phyloP scores from a whole-genome alignment of 2,329 filamentous ascomycete species.

The Fusarium tanahbumbuense region DNA sequence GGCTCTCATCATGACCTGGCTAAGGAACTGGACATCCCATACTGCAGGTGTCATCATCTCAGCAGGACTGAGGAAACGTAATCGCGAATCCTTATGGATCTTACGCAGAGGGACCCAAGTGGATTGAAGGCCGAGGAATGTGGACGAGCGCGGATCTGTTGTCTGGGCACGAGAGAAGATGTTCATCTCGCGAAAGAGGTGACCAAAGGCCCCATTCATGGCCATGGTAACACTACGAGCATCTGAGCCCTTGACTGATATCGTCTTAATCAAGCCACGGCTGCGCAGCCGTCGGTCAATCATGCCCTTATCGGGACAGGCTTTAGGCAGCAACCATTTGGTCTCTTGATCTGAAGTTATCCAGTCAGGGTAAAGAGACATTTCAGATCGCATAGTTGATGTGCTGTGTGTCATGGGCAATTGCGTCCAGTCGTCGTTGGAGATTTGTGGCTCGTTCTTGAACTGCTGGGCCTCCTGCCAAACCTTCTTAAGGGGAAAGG shows the following conservation, averaged over 20 bases:
- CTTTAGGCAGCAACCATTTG: constrained; percentile 75
- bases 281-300: constrained; percentile 80
- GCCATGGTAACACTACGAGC: constrained; percentile 75
- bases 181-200: constrained; percentile 62
- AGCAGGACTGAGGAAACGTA: constrained; percentile 75
- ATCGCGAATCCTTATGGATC: constrained; percentile 76
- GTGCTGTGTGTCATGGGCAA: constrained; percentile 61
- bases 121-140: constrained; percentile 72
- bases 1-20: constrained; percentile 78
- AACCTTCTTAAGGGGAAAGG: constrained; percentile 70
- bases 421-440: constrained; percentile 67
- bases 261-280: constrained; percentile 74
- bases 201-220: constrained; percentile 71
- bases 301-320: constrained; percentile 70
- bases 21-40: constrained; percentile 78
- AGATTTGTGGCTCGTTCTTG: constrained; percentile 52
- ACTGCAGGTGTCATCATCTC: constrained; percentile 79
- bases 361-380: constrained; percentile 62
- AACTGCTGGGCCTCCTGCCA: constrained; percentile 66
- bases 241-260: constrained; percentile 71
- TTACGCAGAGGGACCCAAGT: constrained; percentile 82
- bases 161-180: constrained; percentile 48
- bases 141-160: constrained; percentile 49
- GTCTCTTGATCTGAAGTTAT: constrained; percentile 57
- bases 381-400: constrained; percentile 59